Evolutionary conservation across 306 rosid species (phyloP).

Genomic region (Rosa chinensis): DNA sequence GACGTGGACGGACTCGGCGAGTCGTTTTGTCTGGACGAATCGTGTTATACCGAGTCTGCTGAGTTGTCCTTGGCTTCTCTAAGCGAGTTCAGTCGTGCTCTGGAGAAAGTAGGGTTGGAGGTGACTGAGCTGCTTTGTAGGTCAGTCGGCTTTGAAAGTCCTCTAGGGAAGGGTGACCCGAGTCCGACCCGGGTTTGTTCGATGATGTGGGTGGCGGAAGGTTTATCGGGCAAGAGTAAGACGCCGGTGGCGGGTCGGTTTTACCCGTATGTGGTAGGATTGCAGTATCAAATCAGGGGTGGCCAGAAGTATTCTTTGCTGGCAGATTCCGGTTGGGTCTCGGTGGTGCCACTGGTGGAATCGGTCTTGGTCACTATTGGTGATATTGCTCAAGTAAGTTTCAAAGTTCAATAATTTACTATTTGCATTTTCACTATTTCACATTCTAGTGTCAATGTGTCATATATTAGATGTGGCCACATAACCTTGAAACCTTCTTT

Average conservation of each 20-base stretch:
- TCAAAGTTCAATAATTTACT: neutral
- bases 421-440: neutral
- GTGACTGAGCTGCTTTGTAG: constrained; percentile 44
- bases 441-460: neutral
- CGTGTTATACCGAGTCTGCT: constrained; percentile 38
- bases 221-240: constrained; percentile 14
- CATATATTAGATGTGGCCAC: neutral
- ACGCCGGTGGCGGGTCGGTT: constrained; percentile 41
- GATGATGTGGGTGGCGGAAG: constrained; percentile 60
- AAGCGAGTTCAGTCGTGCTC: constrained; percentile 44
- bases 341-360: constrained; percentile 63
- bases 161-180: constrained; percentile 31
- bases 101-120: constrained; percentile 66
- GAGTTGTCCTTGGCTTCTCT: constrained; percentile 38
- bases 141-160: constrained; percentile 52
- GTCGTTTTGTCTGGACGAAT: constrained; percentile 61
- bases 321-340: constrained; percentile 82
- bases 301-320: constrained; percentile 48
- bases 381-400: constrained; percentile 77
- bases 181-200: constrained; percentile 39
- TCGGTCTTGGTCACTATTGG: constrained; percentile 71
- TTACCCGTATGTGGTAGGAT: constrained; percentile 69
- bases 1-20: constrained; percentile 38
- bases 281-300: constrained; percentile 66
- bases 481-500: no score